A percentile compares a stretch with the other conserved stretches of the same genome.
Evolutionary conservation across 2,329 filamentous ascomycete species (phyloP).

Genomic region (Fusarium anguioides): DNA sequence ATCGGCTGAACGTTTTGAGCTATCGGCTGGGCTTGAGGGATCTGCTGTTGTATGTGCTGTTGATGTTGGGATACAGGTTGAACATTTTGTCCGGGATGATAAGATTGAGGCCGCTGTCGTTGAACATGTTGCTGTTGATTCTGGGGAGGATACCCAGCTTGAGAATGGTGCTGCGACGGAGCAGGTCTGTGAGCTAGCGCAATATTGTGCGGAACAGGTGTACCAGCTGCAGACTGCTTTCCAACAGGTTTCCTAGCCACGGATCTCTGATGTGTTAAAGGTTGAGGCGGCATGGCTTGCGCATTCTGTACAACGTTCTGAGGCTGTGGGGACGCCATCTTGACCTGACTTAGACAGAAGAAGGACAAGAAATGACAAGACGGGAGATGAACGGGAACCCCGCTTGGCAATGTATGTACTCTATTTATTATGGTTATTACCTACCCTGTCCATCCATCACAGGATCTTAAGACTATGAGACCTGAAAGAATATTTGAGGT

Average conservation of each 20-base stretch:
- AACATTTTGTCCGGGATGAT: slow-evolving; percentile 9
- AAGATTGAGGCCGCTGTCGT: slow-evolving; percentile 15
- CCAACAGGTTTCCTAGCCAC: slow-evolving; percentile 27
- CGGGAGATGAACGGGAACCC: neutral
- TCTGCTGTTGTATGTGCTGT: neutral
- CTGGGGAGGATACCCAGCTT: slow-evolving; percentile 4
- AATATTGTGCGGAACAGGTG: neutral
- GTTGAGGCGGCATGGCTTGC: slow-evolving; percentile 10
- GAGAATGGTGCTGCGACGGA: neutral
- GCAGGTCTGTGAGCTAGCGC: slow-evolving; percentile 23
- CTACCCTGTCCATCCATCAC: slow-evolving; percentile 12
- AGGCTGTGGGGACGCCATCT: slow-evolving; percentile 33
- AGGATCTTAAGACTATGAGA: neutral
- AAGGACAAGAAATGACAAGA: slow-evolving; percentile 29
- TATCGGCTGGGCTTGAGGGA: neutral
- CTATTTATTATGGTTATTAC: slow-evolving; percentile 14
- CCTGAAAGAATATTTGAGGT: slow-evolving; percentile 13
- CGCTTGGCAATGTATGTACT: slow-evolving; percentile 16
- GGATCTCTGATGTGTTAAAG: slow-evolving; percentile 28
- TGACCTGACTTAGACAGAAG: slow-evolving; percentile 15
- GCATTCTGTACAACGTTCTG: slow-evolving; percentile 1
- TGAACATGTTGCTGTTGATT: slow-evolving; percentile 17
- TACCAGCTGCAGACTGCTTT: neutral
- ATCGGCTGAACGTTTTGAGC: too few relatives aligned
- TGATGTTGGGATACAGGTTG: neutral